Conservation (phyloP, 177 flowering plant genomes). For the Vitis hybrid region DNA sequence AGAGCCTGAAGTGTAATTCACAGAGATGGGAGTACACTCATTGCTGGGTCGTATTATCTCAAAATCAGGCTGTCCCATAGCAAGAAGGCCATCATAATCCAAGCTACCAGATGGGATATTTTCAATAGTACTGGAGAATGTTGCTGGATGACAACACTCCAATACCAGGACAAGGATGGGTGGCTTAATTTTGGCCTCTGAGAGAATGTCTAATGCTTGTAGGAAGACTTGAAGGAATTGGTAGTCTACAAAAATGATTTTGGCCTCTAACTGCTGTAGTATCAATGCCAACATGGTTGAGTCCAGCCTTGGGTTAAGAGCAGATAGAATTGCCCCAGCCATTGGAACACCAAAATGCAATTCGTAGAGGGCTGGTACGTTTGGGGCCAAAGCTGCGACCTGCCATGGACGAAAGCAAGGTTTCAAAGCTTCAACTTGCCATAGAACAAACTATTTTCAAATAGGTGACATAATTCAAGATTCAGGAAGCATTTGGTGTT, state of each 20-base stretch:
- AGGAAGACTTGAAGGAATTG: constrained; percentile 44
- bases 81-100: constrained; percentile 49
- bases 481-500: too few relatives aligned
- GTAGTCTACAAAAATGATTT: constrained; percentile 60
- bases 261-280: constrained; percentile 52
- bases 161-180: constrained; percentile 47
- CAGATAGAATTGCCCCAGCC: constrained; percentile 72
- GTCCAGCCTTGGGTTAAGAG: constrained; percentile 58
- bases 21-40: constrained; percentile 60
- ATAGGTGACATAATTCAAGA: too few relatives aligned
- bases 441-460: neutral
- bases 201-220: constrained; percentile 45
- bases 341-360: constrained; percentile 82
- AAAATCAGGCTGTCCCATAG: constrained; percentile 30
- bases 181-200: constrained; percentile 16
- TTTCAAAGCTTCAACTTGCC: neutral
- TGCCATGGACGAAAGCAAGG: constrained; percentile 9
- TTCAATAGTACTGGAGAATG: neutral
- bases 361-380: constrained; percentile 75
- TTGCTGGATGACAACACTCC: constrained; percentile 21
- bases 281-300: constrained; percentile 50
- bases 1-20: constrained; percentile 77
- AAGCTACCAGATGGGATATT: neutral
- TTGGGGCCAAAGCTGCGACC: constrained; percentile 69
- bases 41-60: constrained; percentile 38